These are phyloP conservation scores for Erodium maritimum DNA, from an alignment of 345 rosid species.

Conservation along the genomic window DNA sequence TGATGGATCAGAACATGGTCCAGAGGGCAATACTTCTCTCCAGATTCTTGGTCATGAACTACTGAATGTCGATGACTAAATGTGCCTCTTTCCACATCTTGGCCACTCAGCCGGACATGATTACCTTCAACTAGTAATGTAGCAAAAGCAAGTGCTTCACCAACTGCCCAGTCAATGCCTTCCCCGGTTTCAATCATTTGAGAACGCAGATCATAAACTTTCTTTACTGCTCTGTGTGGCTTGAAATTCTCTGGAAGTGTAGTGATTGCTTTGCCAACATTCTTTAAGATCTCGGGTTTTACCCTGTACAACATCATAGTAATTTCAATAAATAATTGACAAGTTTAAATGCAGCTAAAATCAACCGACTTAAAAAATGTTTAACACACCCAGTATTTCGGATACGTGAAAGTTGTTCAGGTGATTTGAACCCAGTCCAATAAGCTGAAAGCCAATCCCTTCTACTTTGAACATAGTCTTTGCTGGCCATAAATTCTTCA, in stretches of 20 bases:
- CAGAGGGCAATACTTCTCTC: conserved; percentile 65
- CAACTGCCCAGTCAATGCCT: conserved; percentile 85
- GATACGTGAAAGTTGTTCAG: conserved; percentile 67
- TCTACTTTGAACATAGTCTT: conserved; percentile 53
- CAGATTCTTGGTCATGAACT: conserved; percentile 65
- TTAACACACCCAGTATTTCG: conserved; percentile 57
- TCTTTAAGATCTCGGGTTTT: conserved; percentile 73
- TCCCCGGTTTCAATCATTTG: conserved; percentile 73
- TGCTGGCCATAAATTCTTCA: conserved; percentile 63
- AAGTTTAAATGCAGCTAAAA: not conserved
- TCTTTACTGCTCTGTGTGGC: conserved; percentile 70
- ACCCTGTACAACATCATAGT: conserved; percentile 34
- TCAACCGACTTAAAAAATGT: conserved; percentile 2
- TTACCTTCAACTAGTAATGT: conserved; percentile 76
- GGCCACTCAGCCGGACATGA: conserved; percentile 84
- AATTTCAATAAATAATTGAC: conserved; percentile 1
- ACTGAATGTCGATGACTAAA: conserved; percentile 74
- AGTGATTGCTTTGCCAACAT: conserved; percentile 67
- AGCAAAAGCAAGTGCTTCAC: conserved; percentile 73
- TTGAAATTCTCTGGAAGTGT: conserved; percentile 55
- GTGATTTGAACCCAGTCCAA: conserved; percentile 75
- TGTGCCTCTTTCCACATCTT: conserved; percentile 89
- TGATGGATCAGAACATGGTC: conserved; percentile 61
- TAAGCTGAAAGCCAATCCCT: conserved; percentile 82
- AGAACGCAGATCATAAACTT: conserved; percentile 62